These are phyloP conservation scores for Penicillium coffeae DNA, from an alignment of 495 filamentous ascomycete genomes.

Conservation along the genomic window DNA sequence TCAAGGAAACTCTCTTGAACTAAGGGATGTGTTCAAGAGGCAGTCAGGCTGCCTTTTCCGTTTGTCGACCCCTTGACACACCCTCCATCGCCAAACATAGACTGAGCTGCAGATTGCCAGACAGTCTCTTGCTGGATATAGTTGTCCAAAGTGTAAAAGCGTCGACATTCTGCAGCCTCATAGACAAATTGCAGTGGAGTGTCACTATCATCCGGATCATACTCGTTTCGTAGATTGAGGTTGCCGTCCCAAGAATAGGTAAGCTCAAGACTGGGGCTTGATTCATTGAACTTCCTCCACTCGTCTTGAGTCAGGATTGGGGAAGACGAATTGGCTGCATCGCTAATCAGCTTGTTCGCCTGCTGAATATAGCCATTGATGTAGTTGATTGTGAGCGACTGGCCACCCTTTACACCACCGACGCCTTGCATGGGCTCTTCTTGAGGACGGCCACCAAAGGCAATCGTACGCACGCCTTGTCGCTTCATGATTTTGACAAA, in stretches of 20 bases:
- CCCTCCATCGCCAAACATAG: slow-evolving; percentile 23
- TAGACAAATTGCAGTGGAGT: slow-evolving; percentile 37
- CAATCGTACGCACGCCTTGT: slow-evolving; percentile 56
- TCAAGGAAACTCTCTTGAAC: neutral
- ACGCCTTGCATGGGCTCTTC: slow-evolving; percentile 59
- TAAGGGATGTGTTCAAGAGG: slow-evolving; percentile 1
- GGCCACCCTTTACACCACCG: slow-evolving; percentile 55
- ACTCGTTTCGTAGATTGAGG: slow-evolving; percentile 26
- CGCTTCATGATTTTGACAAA: slow-evolving; percentile 54
- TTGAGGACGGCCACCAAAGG: slow-evolving; percentile 57
- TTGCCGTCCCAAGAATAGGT: slow-evolving; percentile 24
- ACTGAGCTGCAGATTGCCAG: slow-evolving; percentile 26
- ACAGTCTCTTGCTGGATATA: slow-evolving; percentile 21
- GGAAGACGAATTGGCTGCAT: slow-evolving; percentile 16
- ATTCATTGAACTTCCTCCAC: slow-evolving; percentile 27
- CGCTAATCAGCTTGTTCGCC: slow-evolving; percentile 13
- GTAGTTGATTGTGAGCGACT: slow-evolving; percentile 21
- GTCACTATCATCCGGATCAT: slow-evolving; percentile 24
- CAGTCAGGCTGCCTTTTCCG: slow-evolving; percentile 23
- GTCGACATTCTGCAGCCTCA: slow-evolving; percentile 36
- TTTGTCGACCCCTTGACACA: slow-evolving; percentile 28
- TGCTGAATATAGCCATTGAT: slow-evolving; percentile 34
- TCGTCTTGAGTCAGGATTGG: slow-evolving; percentile 31
- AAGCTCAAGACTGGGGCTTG: slow-evolving; percentile 13
- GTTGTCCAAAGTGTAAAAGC: slow-evolving; percentile 33